Evolutionary conservation across 257 asterid species (phyloP).

Genomic region (Plantago ovata): DNA sequence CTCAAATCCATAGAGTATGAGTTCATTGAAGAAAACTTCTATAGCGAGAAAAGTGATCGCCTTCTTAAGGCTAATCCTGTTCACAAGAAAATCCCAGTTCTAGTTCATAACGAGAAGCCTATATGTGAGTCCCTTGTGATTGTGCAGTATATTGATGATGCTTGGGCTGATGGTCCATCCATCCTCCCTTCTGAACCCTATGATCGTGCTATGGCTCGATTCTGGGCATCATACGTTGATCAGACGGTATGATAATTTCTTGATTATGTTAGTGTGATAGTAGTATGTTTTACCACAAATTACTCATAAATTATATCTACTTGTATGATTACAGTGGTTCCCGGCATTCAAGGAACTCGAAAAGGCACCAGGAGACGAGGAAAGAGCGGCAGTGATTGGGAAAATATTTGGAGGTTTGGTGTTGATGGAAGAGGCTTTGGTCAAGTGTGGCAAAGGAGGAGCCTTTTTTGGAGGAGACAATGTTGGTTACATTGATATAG

Average conservation of each 20-base stretch:
- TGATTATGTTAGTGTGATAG: too few relatives aligned
- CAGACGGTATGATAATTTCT: too few relatives aligned
- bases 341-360: slow-evolving; percentile 35
- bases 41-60: slow-evolving; percentile 27
- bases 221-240: slow-evolving; percentile 56
- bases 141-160: slow-evolving; percentile 32
- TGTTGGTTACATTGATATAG: slow-evolving; percentile 55
- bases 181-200: slow-evolving; percentile 28
- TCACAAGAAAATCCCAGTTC: slow-evolving; percentile 53
- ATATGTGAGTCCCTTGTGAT: slow-evolving; percentile 46
- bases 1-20: slow-evolving; percentile 48
- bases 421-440: slow-evolving; percentile 52
- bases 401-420: slow-evolving; percentile 33
- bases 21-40: slow-evolving; percentile 23
- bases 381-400: slow-evolving; percentile 18
- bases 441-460: slow-evolving; percentile 47
- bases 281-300: too few relatives aligned
- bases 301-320: too few relatives aligned
- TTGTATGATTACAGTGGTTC: slow-evolving; percentile 47
- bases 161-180: slow-evolving; percentile 23
- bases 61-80: slow-evolving; percentile 47
- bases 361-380: slow-evolving; percentile 39
- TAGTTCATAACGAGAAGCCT: slow-evolving; percentile 28
- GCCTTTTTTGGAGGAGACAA: slow-evolving; percentile 50
- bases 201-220: slow-evolving; percentile 37